Percentiles rank a stretch among this genome's conserved stretches.
phyloP scores from a whole-genome alignment of 2,329 filamentous ascomycete species.

The Arthroderma sp. region DNA sequence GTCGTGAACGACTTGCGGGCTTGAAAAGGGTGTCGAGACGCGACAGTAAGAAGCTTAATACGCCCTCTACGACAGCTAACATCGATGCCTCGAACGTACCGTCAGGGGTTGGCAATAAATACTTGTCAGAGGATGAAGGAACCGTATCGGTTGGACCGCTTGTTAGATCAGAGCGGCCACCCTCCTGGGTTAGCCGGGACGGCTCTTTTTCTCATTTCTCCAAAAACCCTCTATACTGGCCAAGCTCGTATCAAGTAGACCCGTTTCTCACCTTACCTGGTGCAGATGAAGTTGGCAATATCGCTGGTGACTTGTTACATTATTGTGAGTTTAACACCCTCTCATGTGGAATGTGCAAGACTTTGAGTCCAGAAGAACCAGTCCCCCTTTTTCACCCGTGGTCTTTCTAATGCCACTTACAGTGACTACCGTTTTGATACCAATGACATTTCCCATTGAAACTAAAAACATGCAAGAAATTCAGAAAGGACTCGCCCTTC shows the following conservation, averaged over 20 bases:
- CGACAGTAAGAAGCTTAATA: slow-evolving; percentile 10
- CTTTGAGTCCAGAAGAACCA: not conserved
- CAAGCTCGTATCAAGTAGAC: slow-evolving; percentile 1
- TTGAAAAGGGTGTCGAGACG: slow-evolving; percentile 23
- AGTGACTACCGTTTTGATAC: slow-evolving; percentile 24
- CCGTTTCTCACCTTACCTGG: slow-evolving; percentile 4
- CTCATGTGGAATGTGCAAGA: not conserved
- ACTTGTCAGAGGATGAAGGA: not conserved
- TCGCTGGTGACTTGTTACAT: not conserved
- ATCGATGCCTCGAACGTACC: not conserved
- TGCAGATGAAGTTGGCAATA: not conserved
- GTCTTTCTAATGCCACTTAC: slow-evolving; percentile 2
- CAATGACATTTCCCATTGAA: slow-evolving; percentile 27
- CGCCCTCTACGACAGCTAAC: not conserved
- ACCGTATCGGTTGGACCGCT: not conserved
- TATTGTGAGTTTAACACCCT: slow-evolving; percentile 3
- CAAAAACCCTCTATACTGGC: not conserved
- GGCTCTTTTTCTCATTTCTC: not conserved
- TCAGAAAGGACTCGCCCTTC: slow-evolving; percentile 16
- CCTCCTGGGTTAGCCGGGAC: slow-evolving; percentile 2
- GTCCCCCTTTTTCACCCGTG: not conserved
- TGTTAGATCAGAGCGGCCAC: not conserved
- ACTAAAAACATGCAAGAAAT: slow-evolving; percentile 13
- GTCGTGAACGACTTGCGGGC: slow-evolving; percentile 27
- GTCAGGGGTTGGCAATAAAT: not conserved